phyloP scores from a whole-genome alignment of 305 asterid genomes.

The Rubia balearica region DNA sequence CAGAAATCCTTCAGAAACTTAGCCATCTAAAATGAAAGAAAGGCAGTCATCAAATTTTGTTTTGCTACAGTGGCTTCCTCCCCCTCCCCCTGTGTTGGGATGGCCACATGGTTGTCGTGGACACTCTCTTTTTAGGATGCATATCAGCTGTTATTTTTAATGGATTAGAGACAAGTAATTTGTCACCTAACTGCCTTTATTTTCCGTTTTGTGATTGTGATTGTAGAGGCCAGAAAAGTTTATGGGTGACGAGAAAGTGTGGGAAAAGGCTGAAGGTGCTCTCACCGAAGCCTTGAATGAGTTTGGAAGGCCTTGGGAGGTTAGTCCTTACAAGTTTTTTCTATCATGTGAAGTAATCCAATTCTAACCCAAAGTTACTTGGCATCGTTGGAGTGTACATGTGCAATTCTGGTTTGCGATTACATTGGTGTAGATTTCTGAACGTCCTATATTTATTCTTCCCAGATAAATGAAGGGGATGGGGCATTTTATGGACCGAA shows the following conservation, averaged over 20 bases:
- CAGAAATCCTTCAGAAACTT: too few species aligned
- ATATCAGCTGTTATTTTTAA: neutral
- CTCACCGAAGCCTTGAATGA: conserved; percentile 84
- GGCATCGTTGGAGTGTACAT: neutral
- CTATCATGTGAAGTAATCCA: neutral
- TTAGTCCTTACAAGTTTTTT: conserved; percentile 22
- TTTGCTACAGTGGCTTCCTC: too few species aligned
- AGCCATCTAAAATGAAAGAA: too few species aligned
- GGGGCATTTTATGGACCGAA: conserved; percentile 99
- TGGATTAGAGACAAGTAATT: neutral
- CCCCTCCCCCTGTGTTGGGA: too few species aligned
- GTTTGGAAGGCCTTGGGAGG: conserved; percentile 95
- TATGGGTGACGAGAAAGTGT: conserved; percentile 72
- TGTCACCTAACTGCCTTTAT: neutral
- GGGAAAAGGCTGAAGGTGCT: conserved; percentile 93
- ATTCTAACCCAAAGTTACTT: neutral
- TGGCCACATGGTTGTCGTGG: too few species aligned
- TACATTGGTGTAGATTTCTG: conserved; percentile 3
- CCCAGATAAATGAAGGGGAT: conserved; percentile 88
- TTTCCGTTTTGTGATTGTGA: neutral
- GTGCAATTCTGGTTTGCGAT: neutral
- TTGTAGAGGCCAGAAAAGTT: conserved; percentile 90
- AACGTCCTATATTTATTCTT: conserved; percentile 19
- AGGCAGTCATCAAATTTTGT: too few species aligned
- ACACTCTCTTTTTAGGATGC: neutral